Evolutionary conservation across 2,329 filamentous ascomycete genomes (phyloP), one percentile per base, ranked within the genome.

Genomic region (Metarhizium rileyi): DNA sequence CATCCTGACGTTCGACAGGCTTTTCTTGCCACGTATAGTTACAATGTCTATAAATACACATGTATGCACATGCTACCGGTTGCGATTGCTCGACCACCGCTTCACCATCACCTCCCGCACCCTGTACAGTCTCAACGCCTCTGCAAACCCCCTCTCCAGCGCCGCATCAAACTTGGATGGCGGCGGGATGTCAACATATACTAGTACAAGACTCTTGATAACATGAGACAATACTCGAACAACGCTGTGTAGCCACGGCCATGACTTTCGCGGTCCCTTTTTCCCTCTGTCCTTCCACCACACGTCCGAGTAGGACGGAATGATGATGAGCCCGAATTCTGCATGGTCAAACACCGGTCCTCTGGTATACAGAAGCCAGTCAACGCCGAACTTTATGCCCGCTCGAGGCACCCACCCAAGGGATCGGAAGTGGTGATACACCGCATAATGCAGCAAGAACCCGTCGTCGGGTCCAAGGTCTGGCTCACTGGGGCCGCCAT

Each of bases 341-440:
- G 93, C 93, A 63, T 98, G 93, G 22, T 89, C 83, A 65, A 98
- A 97, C 0, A 93, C 91, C 0, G 93, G 93, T 0, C 93, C 93
- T 20, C 90, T 84, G 50, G 89, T 84, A 68, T 98, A 98, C 7
- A 98, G 77, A n/a, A 98, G 72, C 72, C 88, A 96, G 66, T 98
- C 93, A 9, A 90, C 87, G 22, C 87, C 88, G 59, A 98, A 98
- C 63, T 98, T 98, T 63, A 95, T 84, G 33, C 93, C 94, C 5
- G 87, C 83, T 14, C 94, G 84, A 0, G 94, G 86, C 1, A 96
- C 88, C 91, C 93, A 98, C 23, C 93, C 93, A 0, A 97, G 75
- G 0, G 90, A 95, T 35, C 93, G 85, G 70, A 95, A 98, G 64
- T 98, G 91, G 63, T 98, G 93, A 65, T 95, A 98, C 18, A 88